Evolutionary conservation across 345 rosid genomes (phyloP), one percentile per base, ranked within the genome.

Genomic region (Stellera chamaejasme): DNA sequence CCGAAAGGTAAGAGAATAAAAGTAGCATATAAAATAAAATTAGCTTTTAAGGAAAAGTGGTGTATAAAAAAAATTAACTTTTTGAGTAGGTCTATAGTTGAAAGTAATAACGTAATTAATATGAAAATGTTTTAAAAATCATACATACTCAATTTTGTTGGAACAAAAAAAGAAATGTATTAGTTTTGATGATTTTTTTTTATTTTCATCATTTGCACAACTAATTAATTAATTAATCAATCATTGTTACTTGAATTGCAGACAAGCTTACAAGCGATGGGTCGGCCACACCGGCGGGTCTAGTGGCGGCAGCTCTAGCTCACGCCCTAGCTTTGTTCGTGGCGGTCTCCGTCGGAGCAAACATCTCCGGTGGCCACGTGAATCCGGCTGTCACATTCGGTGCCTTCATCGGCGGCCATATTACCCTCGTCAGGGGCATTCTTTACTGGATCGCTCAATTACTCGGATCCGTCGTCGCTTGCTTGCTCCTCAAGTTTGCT

Each of bases 301-400:
- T 84, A 1, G 69, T 84, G 41, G 67, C 85, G 0, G 83, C 85
- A 10, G n/a, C 88, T 6, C 10, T 84, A 16, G 83, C 88, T 26
- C 88, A 82, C n/a, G 88, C 64, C 14, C 78, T 82, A 1, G 88
- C 59, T 0, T 69, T 84, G 7, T 82, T 82, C 25, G 92, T 84
- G 51, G 84, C 82, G 0, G 83, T 79, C 10, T 52, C 92, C 0
- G 92, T 82, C 0, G 79, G 77, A 1, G 93, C 88, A 6, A 82
- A 76, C 78, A 85, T 85, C 66, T 85, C 88, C 10, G 92, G 88
- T 2, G 92, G 88, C 8, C 92, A 84, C 15, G 88, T 84, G 51
- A 84, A 84, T 70, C 91, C 87, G 0, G 90, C 90, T 5, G 87
- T 84, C 5, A 81, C 90, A 10, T 81, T 84, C 42, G 90, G 90